phyloP scores from a whole-genome alignment of 2,329 filamentous ascomycete species.

The Clarireedia homoeocarpa region DNA sequence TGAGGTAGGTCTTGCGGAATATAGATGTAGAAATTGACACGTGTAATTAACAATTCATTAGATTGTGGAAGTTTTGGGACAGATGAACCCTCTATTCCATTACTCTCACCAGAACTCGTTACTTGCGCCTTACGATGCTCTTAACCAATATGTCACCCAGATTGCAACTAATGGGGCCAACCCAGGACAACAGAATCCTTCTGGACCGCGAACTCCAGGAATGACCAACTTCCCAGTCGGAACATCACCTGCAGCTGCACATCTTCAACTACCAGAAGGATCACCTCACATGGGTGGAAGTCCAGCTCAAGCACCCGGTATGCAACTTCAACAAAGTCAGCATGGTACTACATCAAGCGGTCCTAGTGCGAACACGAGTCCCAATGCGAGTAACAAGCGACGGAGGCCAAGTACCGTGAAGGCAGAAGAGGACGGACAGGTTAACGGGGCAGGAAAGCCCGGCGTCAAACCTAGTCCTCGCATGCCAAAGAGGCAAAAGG shows the following conservation, averaged over 20 bases:
- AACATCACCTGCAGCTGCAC: constrained; percentile 50
- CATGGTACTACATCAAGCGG: constrained; percentile 60
- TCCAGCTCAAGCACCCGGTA: constrained; percentile 53
- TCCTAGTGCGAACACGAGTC: constrained; percentile 55
- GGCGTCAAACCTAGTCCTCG: constrained; percentile 34
- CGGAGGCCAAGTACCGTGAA: constrained; percentile 34
- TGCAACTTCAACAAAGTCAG: constrained; percentile 61
- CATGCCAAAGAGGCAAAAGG: constrained; percentile 33
- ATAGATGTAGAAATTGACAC: background rate
- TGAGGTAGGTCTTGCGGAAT: constrained; percentile 38
- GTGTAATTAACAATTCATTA: constrained; percentile 25
- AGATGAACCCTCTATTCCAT: constrained; percentile 56
- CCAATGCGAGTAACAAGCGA: constrained; percentile 32
- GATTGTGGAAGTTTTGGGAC: constrained; percentile 59
- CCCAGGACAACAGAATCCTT: constrained; percentile 16
- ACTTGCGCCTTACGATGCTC: constrained; percentile 48
- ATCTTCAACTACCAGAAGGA: constrained; percentile 50
- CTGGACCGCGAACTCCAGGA: constrained; percentile 26
- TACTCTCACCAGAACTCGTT: constrained; percentile 48
- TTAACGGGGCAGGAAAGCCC: constrained; percentile 25
- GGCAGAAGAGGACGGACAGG: constrained; percentile 28
- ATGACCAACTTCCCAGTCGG: constrained; percentile 44
- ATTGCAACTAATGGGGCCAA: constrained; percentile 28
- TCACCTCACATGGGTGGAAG: constrained; percentile 51
- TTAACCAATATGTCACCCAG: constrained; percentile 50